Evolutionary conservation across 2,329 filamentous ascomycete species (phyloP).

Genomic region (Paecilomyces fulvus): DNA sequence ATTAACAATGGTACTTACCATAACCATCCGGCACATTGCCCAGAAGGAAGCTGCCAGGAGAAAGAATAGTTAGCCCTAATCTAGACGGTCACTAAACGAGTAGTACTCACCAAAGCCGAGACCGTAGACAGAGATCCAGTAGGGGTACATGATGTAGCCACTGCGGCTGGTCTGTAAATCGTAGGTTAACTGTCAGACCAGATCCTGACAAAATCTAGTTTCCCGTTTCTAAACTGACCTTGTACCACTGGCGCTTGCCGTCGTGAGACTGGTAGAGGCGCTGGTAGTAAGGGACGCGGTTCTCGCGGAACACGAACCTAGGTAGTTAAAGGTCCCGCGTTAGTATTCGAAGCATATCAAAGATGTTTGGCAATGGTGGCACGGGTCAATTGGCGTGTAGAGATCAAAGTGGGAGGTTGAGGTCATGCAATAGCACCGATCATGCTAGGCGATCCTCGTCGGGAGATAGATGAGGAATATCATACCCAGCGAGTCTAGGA

Average conservation of each 20-base stretch:
- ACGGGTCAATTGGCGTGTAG: background rate
- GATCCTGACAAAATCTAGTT: background rate
- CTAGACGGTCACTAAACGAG: slow-evolving; percentile 1
- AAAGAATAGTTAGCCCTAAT: slow-evolving; percentile 6
- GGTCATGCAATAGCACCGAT: background rate
- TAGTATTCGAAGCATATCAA: slow-evolving; percentile 12
- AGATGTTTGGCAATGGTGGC: no score
- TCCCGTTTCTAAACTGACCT: slow-evolving; percentile 46
- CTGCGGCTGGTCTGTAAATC: slow-evolving; percentile 44
- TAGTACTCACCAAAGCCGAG: slow-evolving; percentile 39
- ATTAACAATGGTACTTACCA: slow-evolving; percentile 27
- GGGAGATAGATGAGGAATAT: slow-evolving; percentile 7
- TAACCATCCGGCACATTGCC: slow-evolving; percentile 36
- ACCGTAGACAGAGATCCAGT: slow-evolving; percentile 46
- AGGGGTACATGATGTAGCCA: slow-evolving; percentile 52
- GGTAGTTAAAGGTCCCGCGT: slow-evolving; percentile 4
- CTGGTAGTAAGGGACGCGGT: slow-evolving; percentile 61
- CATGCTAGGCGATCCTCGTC: background rate
- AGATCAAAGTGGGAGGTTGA: background rate
- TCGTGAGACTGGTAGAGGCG: slow-evolving; percentile 58
- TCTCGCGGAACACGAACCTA: slow-evolving; percentile 54
- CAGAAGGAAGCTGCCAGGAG: slow-evolving; percentile 27
- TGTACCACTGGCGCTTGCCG: slow-evolving; percentile 58
- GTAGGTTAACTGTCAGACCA: slow-evolving; percentile 9
- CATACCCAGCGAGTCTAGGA: slow-evolving; percentile 37